Evolutionary conservation across 176 grass and related monocot genomes (phyloP).

Genomic region (Zoysia pacifica): DNA sequence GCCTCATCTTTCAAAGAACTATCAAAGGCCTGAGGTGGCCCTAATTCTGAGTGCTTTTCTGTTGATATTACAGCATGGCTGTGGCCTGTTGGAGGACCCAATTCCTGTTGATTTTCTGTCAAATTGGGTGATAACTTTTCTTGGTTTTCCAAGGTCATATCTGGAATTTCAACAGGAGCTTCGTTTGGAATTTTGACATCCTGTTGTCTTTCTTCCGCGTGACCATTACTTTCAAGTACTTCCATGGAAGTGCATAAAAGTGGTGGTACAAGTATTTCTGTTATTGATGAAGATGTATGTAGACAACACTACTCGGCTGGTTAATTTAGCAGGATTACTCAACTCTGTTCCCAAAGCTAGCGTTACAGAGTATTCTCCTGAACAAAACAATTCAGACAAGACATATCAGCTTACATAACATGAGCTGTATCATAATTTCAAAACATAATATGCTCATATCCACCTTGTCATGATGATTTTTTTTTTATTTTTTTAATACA

Average conservation of each 20-base stretch:
- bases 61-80: conserved; percentile 4
- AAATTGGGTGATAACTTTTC: conserved; percentile 27
- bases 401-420: conserved; percentile 8
- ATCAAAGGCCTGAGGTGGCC: conserved; percentile 9
- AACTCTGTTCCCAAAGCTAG: conserved; percentile 11
- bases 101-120: conserved; percentile 8
- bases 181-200: conserved; percentile 2
- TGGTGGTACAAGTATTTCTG: conserved; percentile 16
- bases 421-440: not conserved
- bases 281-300: conserved; percentile 15
- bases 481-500: not conserved
- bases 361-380: conserved; percentile 16
- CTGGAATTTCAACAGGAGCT: conserved; percentile 27
- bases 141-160: conserved; percentile 26
- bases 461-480: not conserved
- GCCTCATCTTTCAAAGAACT: conserved; percentile 15
- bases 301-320: conserved; percentile 14
- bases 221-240: conserved; percentile 29
- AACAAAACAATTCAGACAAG: conserved; percentile 1
- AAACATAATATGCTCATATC: conserved; percentile 10
- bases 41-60: not conserved
- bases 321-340: conserved; percentile 19
- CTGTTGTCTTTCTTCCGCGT: not conserved
- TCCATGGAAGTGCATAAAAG: conserved; percentile 37
- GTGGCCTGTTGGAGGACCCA: not conserved